Conservation (phyloP, 441 rosid species). For the Melastoma candidum region DNA sequence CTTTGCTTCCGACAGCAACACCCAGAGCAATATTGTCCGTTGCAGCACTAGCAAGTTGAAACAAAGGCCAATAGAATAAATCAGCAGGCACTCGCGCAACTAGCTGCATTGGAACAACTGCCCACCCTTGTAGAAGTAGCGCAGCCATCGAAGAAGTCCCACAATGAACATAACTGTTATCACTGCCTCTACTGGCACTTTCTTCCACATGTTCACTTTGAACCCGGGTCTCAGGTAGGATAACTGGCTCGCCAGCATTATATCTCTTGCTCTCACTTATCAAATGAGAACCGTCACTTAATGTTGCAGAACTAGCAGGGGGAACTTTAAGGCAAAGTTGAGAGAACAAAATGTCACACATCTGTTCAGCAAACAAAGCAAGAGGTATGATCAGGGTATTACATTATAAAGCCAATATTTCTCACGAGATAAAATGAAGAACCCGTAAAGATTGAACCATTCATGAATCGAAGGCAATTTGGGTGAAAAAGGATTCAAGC, state of each 20-base stretch:
- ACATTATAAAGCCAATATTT: neutral
- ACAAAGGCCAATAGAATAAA: conserved; percentile 94
- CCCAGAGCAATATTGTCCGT: conserved; percentile 93
- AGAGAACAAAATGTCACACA: conserved; percentile 97
- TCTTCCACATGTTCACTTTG: conserved; percentile 37
- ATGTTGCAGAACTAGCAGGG: conserved; percentile 35
- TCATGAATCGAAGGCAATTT: too few species aligned
- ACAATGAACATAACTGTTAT: conserved; percentile 24
- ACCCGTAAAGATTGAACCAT: too few species aligned
- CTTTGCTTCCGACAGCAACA: conserved; percentile 99
- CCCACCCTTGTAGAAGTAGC: conserved; percentile 81
- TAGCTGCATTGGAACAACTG: conserved; percentile 91
- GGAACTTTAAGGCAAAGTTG: conserved; percentile 95
- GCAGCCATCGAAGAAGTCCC: conserved; percentile 95
- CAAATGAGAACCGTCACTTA: conserved; percentile 36
- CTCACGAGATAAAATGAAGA: too few species aligned
- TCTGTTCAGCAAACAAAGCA: conserved; percentile 42
- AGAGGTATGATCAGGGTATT: conserved; percentile 6
- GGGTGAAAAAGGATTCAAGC: too few species aligned
- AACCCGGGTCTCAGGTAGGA: conserved; percentile 31
- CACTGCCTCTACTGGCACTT: conserved; percentile 38
- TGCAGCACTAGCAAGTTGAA: conserved; percentile 97
- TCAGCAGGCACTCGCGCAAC: conserved; percentile 94
- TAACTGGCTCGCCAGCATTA: conserved; percentile 29
- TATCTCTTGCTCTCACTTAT: conserved; percentile 34